A percentile compares a stretch with the other conserved stretches of the same genome.
These are phyloP conservation scores for Diacronema lutheri DNA, from an alignment of 78 protist species.

Conservation along the genomic window DNA sequence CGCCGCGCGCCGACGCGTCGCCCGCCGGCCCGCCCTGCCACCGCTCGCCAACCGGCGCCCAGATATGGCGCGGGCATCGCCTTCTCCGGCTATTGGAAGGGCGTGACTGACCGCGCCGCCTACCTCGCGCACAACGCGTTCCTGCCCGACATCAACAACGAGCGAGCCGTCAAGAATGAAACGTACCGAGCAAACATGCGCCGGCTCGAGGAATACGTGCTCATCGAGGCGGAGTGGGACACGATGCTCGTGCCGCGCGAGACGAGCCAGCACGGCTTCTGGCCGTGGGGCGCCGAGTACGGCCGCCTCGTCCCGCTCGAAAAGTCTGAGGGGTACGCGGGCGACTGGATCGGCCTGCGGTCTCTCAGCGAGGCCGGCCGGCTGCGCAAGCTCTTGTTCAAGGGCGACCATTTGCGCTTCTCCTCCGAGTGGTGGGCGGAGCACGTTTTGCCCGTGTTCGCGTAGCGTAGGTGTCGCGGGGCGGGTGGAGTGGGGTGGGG, in stretches of 20 bases:
- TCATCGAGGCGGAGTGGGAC: not conserved
- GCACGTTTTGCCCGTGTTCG: too few species aligned
- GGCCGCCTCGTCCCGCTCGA: not conserved
- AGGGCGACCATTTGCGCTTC: not conserved
- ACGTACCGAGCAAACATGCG: conserved; percentile 25
- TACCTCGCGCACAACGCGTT: conserved; percentile 46
- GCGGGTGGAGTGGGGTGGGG: too few species aligned
- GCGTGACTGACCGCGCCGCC: not conserved
- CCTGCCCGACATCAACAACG: conserved; percentile 68
- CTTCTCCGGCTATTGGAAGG: not conserved
- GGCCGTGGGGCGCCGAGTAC: not conserved
- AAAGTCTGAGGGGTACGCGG: not conserved
- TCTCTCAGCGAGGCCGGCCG: not conserved
- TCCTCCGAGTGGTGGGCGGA: too few species aligned
- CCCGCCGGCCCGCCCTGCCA: too few species aligned
- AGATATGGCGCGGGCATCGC: not conserved
- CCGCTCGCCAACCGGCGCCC: too few species aligned
- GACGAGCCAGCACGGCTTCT: not conserved
- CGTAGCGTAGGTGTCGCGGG: too few species aligned
- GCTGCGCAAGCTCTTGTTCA: not conserved
- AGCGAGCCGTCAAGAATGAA: conserved; percentile 38
- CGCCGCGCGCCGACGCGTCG: too few species aligned
- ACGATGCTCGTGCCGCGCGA: not conserved
- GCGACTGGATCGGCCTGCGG: not conserved
- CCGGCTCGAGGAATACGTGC: not conserved